phyloP scores from a whole-genome alignment of 768 basidiomycete species.

The Rhodocollybia butyracea region DNA sequence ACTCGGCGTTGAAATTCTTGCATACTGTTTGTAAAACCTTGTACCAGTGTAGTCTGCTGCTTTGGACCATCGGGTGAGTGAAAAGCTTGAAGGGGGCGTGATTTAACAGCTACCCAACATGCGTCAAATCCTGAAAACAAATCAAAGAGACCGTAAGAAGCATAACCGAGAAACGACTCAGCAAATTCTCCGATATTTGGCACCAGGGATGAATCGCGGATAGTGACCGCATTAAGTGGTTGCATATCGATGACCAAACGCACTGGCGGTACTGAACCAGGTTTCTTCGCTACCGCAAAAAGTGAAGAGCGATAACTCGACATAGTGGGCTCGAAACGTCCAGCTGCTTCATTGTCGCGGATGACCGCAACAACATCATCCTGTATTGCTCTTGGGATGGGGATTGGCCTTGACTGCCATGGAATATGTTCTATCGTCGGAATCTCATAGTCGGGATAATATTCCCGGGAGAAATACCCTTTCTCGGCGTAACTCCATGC shows the following conservation, averaged over 20 bases:
- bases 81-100: slow-evolving; percentile 9
- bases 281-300: neutral
- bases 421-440: too few species aligned
- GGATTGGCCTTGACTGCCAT: too few species aligned
- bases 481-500: too few species aligned
- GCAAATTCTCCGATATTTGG: slow-evolving; percentile 4
- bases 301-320: neutral
- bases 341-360: too few species aligned
- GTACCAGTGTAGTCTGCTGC: slow-evolving; percentile 11
- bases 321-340: neutral
- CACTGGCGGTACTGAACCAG: neutral
- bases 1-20: slow-evolving; percentile 3
- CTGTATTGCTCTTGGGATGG: too few species aligned
- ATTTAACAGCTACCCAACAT: neutral
- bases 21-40: slow-evolving; percentile 9
- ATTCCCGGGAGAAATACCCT: too few species aligned
- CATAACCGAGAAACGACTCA: neutral
- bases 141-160: slow-evolving; percentile 1
- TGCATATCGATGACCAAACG: neutral
- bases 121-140: slow-evolving; percentile 3
- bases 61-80: slow-evolving; percentile 9
- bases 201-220: neutral
- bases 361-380: too few species aligned
- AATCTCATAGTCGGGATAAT: too few species aligned
- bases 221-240: neutral